Percentiles rank a stretch among this genome's conserved stretches.
These are phyloP conservation scores for Ceratobasidium sp. DNA, from an alignment of 1,284 basidiomycete genomes.

Conservation along the genomic window DNA sequence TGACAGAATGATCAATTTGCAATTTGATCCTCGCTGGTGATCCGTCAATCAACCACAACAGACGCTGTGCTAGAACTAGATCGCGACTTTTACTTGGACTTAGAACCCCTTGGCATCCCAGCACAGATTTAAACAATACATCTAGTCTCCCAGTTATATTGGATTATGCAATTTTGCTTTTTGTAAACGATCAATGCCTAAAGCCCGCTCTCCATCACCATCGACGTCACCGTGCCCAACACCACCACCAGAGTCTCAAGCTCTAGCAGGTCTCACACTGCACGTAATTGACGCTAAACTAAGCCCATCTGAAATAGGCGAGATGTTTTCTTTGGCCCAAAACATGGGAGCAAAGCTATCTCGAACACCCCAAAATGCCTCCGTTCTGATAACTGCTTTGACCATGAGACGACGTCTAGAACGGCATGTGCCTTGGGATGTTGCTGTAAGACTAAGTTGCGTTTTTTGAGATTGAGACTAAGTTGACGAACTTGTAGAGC, in stretches of 20 bases:
- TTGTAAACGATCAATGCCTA: conserved; percentile 6
- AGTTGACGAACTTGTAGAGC: conserved; percentile 57
- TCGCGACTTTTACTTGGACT: not conserved
- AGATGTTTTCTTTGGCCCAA: conserved; percentile 58
- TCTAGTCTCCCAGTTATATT: conserved; percentile 12
- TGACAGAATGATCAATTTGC: not conserved
- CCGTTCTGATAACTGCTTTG: conserved; percentile 72
- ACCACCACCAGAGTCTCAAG: conserved; percentile 34
- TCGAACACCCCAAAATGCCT: conserved; percentile 60
- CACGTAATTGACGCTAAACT: conserved; percentile 72
- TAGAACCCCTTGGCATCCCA: not conserved
- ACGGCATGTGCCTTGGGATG: conserved; percentile 69
- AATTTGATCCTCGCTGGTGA: not conserved
- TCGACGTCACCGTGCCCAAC: conserved; percentile 34
- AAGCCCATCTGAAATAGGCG: conserved; percentile 56
- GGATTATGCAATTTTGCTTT: no score
- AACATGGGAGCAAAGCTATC: conserved; percentile 55
- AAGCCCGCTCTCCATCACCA: conserved; percentile 17
- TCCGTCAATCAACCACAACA: not conserved
- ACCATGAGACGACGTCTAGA: conserved; percentile 72
- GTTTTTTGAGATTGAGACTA: not conserved
- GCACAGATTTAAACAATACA: conserved; percentile 12
- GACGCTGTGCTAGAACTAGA: not conserved
- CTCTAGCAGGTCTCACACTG: conserved; percentile 49
- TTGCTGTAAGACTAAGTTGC: conserved; percentile 63